Evolutionary conservation across 179 eudicot genomes (phyloP), one percentile per base, ranked within the genome.

Genomic region (Patellifolia procumbens): DNA sequence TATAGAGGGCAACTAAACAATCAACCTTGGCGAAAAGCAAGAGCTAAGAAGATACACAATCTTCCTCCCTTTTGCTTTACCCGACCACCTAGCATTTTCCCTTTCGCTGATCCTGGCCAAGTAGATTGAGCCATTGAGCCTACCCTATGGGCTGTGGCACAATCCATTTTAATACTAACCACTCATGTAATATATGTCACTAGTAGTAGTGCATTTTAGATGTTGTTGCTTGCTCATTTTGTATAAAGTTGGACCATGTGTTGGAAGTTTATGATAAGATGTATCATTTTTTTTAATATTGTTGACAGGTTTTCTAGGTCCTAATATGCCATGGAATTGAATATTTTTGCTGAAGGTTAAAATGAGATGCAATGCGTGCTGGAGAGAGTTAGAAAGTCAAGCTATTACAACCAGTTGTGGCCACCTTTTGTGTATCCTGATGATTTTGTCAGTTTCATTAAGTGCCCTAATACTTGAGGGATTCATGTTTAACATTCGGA

Each of bases 341-440:
- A 48, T 29, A 68, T 58, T 48, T 74, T 61, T 46, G 63, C 74
- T 72, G 78, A 82, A 89, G 74, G 77, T 83, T 79, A 82, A 86
- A 81, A 92, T 92, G 96, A 92, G 97, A 76, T 92, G 97, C 89
- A 92, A 92, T 60, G 93, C 92, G 17, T 92, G 97, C 88, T 92
- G 97, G 97, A 84, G 93, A 73, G 97, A 91, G 68, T 77, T 90
- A 85, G 97, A 92, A 84, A 96, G 96, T 49, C 89, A 88, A 71
- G 97, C 96, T 64, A 70, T 92, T 70, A 65, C 93, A 10, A 92
- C 97, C 69, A 87, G 90, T 67, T 92, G 97, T 76, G 93, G 92
- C 82, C 98, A 94, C 87, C 81, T 92, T 56, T 82, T 94, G 68
- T 94, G 98, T 94, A 94, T 91, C 92, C 87, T 79, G 49, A 61